Evolutionary conservation across 2,329 filamentous ascomycete genomes (phyloP), one percentile per base, ranked within the genome.

Genomic region (Huntiella moniliformis): DNA sequence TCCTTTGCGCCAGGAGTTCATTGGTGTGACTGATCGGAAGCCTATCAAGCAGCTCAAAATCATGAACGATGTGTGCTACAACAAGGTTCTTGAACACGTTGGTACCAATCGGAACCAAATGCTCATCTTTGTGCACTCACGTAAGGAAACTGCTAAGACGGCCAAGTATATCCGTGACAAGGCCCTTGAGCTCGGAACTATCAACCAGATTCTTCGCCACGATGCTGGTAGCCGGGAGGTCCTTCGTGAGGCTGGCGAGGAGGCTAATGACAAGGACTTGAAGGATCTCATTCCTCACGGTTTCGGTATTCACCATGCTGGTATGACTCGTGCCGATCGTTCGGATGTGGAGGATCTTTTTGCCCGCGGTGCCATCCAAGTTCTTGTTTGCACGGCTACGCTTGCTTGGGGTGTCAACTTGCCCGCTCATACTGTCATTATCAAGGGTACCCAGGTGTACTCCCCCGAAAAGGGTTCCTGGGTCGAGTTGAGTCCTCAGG

Each of bases 31-130:
- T 0, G 91, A 98, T 54, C 92, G 91, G 65, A 96, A 96, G 61
- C 83, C 91, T 4, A 98, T 98, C 64, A 98, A 96, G 64, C 91
- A 98, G 61, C 68, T 98, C 46, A 95, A 96, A 70, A 92, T 83
- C 1, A 98, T 98, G 91, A 98, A 98, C 57, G 91, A 98, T 55
- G 87, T 98, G 46, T 95, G 86, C 48, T 98, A 98, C 61, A 92
- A 79, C 52, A 98, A 98, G 62, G 87, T 95, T 22, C 74, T 98
- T 46, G 91, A 98, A 61, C 88, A 96, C 58, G 88, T 95, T 28
- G 91, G 91, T 5, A 79, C 81, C 49, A 81, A 92, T 56, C 77
- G 83, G 52, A 94, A 98, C 56, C 91, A 98, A 61, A 95, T 98
- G 87, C 75, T 98, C 35, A 94, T 98, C 50, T 98, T 98, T 57